Evolutionary conservation across 441 rosid genomes (phyloP).

Genomic region (Populus tomentosa): DNA sequence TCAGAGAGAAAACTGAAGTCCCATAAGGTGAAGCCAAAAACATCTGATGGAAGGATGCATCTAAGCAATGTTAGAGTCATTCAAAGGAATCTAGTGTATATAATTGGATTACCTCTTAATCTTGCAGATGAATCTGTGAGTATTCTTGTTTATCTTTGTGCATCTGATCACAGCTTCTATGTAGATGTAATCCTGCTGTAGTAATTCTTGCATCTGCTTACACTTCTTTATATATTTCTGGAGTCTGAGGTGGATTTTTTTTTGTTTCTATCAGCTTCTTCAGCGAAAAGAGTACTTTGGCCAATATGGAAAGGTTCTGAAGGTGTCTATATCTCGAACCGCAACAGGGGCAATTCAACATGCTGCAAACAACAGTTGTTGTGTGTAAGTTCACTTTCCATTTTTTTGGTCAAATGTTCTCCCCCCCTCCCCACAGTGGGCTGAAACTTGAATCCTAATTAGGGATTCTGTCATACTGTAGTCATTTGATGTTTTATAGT

Average conservation of each 20-base stretch:
- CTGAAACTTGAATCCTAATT: slow-evolving; percentile 1
- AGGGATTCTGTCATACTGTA: background rate
- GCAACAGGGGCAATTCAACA: slow-evolving; percentile 65
- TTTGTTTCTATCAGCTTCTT: slow-evolving; percentile 38
- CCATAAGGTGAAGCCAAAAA: slow-evolving; percentile 34
- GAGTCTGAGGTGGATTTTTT: background rate
- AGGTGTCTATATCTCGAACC: slow-evolving; percentile 68
- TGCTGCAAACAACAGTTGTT: slow-evolving; percentile 63
- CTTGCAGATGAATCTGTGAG: slow-evolving; percentile 37
- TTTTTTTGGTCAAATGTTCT: background rate
- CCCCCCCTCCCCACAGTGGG: background rate
- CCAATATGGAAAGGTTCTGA: slow-evolving; percentile 76
- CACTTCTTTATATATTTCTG: background rate
- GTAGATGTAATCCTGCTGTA: background rate
- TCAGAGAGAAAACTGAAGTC: slow-evolving; percentile 35
- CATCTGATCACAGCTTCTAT: background rate
- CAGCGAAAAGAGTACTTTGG: slow-evolving; percentile 67
- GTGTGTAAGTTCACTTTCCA: slow-evolving; percentile 52
- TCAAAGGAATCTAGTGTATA: slow-evolving; percentile 42
- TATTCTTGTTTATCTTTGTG: background rate
- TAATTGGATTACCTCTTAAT: slow-evolving; percentile 35
- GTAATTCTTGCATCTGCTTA: background rate
- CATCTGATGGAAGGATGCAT: slow-evolving; percentile 39
- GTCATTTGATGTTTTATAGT: background rate
- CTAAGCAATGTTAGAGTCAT: slow-evolving; percentile 42